These are phyloP conservation scores for Rhynchospora breviuscula DNA, from an alignment of 176 grass and related monocot species.

Conservation along the genomic window DNA sequence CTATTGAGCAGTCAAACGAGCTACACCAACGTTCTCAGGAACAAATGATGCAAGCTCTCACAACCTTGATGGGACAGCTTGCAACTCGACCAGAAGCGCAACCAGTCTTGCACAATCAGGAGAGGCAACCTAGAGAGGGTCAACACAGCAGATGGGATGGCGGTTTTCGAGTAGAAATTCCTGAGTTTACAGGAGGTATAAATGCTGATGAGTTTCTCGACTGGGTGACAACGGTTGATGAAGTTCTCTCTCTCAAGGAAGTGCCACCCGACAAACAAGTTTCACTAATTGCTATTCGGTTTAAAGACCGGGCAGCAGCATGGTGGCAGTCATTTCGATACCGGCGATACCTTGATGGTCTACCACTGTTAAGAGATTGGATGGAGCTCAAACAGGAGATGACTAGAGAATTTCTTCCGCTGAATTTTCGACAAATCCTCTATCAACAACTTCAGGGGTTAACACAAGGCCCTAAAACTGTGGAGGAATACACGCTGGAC, in stretches of 20 bases:
- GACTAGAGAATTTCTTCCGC: background rate
- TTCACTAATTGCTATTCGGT: background rate
- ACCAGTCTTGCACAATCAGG: no score
- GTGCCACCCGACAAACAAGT: background rate
- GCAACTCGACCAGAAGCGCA: no score
- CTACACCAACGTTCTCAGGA: no score
- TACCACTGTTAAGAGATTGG: background rate
- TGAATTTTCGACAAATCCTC: background rate
- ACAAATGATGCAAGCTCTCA: no score
- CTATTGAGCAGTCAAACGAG: no score
- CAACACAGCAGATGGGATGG: no score
- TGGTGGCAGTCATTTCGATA: background rate
- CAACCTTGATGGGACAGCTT: no score
- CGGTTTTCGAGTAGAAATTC: background rate
- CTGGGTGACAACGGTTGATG: background rate
- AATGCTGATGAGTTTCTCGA: background rate
- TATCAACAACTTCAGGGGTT: background rate
- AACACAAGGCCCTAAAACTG: background rate
- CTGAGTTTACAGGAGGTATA: background rate
- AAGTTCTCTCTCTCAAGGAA: background rate
- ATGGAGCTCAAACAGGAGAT: background rate
- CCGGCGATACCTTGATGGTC: background rate
- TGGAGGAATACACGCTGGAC: background rate
- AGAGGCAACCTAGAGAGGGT: no score
- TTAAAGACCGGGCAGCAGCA: background rate